Conservation (phyloP, 2,329 filamentous ascomycete species). For the Aspergillus pseudoglaucus region DNA sequence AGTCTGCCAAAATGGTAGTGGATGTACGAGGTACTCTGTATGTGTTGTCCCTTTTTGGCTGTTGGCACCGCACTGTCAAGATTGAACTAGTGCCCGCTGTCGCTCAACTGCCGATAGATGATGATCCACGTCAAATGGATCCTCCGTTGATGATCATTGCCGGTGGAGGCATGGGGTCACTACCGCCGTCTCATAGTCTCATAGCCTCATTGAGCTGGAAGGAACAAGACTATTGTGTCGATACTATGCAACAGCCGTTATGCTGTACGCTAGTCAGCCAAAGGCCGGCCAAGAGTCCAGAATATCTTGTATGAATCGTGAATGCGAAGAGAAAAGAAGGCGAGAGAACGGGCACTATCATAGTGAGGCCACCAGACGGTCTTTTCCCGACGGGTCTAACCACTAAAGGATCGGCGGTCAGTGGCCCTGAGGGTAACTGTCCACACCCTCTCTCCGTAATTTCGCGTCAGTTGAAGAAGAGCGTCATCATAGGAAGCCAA, state of each 20-base stretch:
- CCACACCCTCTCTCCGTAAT: neutral
- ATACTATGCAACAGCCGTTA: neutral
- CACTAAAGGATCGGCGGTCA: neutral
- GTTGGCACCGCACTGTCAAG: constrained; percentile 4
- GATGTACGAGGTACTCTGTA: neutral
- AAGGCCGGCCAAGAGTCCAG: neutral
- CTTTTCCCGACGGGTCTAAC: neutral
- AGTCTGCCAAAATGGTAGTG: too few relatives aligned
- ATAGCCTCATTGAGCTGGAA: neutral
- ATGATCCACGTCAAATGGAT: neutral
- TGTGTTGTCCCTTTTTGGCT: constrained; percentile 1
- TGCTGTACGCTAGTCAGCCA: neutral
- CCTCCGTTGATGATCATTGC: neutral
- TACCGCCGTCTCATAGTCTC: neutral
- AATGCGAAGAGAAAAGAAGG: neutral
- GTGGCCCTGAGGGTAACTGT: neutral
- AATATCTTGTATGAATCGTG: neutral
- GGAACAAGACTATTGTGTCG: neutral
- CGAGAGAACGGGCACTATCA: neutral
- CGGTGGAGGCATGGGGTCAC: neutral
- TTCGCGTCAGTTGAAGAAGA: neutral
- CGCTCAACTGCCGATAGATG: neutral
- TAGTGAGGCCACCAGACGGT: neutral
- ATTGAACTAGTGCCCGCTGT: neutral
- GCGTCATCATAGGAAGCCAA: constrained; percentile 1